Percentiles rank a stretch among this genome's conserved stretches.
These are phyloP conservation scores for Pholiota microspora DNA, from an alignment of 768 basidiomycete genomes.

Conservation along the genomic window DNA sequence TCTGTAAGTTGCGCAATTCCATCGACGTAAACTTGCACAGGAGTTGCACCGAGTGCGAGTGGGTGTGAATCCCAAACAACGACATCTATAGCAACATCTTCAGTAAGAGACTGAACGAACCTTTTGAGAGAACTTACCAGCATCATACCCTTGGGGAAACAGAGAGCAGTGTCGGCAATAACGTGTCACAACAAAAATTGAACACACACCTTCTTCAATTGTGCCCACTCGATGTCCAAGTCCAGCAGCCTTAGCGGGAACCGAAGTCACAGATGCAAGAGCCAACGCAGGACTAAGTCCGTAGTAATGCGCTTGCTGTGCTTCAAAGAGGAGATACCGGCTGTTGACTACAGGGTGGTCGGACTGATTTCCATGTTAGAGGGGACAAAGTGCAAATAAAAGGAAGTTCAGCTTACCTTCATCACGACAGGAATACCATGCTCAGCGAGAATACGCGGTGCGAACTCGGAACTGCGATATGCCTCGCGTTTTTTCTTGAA, in stretches of 20 bases:
- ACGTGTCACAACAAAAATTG: not conserved
- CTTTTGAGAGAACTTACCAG: conserved; percentile 37
- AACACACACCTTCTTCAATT: conserved; percentile 45
- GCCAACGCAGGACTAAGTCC: conserved; percentile 59
- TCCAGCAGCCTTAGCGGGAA: conserved; percentile 63
- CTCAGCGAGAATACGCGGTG: conserved; percentile 67
- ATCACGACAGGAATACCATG: conserved; percentile 66
- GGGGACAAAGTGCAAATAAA: too few relatives aligned
- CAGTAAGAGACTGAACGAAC: not conserved
- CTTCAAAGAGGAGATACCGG: conserved; percentile 68
- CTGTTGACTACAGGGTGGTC: conserved; percentile 61
- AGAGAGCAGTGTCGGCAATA: not conserved
- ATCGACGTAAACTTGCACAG: conserved; percentile 79
- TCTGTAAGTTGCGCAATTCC: conserved; percentile 63
- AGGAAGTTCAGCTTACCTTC: conserved; percentile 45
- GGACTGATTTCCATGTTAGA: too few relatives aligned
- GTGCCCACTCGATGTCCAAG: conserved; percentile 68
- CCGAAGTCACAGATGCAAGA: conserved; percentile 60
- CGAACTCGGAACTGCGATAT: conserved; percentile 73
- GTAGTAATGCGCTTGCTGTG: conserved; percentile 66
- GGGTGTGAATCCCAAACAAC: conserved; percentile 78
- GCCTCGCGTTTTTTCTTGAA: conserved; percentile 49
- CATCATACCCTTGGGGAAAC: conserved; percentile 69
- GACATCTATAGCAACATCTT: conserved; percentile 32
- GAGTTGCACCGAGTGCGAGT: conserved; percentile 74